phyloP scores from a whole-genome alignment of 2,329 filamentous ascomycete genomes.

The Emergomyces africanus region DNA sequence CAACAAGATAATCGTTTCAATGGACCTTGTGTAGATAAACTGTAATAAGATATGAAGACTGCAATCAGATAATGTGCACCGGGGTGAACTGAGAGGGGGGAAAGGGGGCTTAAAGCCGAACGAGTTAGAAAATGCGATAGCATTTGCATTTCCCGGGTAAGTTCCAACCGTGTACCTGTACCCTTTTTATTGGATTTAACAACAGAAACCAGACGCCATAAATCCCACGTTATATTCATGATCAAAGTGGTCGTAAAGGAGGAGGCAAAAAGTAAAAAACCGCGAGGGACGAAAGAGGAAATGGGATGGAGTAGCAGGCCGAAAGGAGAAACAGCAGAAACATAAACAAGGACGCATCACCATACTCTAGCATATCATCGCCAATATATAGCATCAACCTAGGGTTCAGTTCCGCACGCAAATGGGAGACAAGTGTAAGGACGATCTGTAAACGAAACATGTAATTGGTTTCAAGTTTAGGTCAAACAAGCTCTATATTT shows the following conservation, averaged over 20 bases:
- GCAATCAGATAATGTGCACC: background rate
- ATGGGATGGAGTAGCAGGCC: background rate
- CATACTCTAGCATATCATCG: background rate
- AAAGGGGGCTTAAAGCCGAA: background rate
- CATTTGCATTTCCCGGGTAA: background rate
- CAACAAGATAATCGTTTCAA: background rate
- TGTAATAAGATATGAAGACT: background rate
- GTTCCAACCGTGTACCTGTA: background rate
- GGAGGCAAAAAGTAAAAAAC: background rate
- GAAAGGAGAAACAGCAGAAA: constrained; percentile 8
- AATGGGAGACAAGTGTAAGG: background rate
- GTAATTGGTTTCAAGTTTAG: background rate
- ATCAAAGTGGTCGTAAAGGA: background rate
- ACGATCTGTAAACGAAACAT: background rate
- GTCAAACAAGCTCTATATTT: background rate
- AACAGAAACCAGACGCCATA: background rate
- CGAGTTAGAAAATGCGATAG: background rate
- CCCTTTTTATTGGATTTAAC: background rate
- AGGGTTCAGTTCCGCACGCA: background rate
- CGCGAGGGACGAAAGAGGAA: background rate
- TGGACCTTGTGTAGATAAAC: background rate
- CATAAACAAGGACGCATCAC: constrained; percentile 5
- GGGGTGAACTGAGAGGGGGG: background rate
- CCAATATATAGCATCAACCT: background rate
- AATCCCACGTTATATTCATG: background rate